Evolutionary conservation across 2,329 filamentous ascomycete species (phyloP), one percentile per base, ranked within the genome.

Genomic region (Trichoderma simmonsii): DNA sequence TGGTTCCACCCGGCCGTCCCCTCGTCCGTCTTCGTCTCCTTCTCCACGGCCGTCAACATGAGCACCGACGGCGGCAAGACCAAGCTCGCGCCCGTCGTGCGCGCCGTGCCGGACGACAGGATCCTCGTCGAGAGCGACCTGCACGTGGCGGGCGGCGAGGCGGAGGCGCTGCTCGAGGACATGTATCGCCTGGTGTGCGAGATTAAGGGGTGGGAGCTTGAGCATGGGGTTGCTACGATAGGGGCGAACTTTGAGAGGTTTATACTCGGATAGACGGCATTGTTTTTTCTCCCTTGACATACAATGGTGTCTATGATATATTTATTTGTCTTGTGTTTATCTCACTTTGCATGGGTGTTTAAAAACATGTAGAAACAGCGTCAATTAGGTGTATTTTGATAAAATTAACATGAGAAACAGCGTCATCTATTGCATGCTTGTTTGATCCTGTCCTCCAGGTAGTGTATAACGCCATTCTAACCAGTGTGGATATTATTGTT

Each of bases 121-220:
- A 84, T 99, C 14, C 85, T 99, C 24, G 86, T 97, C 3, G 96
- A 99, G 82, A 98, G 94, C 79, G 96, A 99, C 81, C 80, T 98
- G 72, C 93, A 98, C 80, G 88, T 84, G 24, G 96, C 95, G 0
- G 96, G 96, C 0, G 85, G 90, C 1, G 83, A 86, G 65, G 97
- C 98, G 93, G 96, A 98, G 78, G 81, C 83, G 3, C 83, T 89
- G 72, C 82, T 99, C 14, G 92, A 95, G 78, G 87, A 92, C 60
- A 91, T 95, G 73, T 89, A 92, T 70, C 85, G 91, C n/a, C 89
- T 87, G 73, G 88, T 98, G 6, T 98, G 95, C 78, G 81, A 87
- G 63, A 85, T 94, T 60, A 96, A 94, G 75, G 90, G 88, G 1
- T 98, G 96, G 95, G 79, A 81, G 0, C 80, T 97, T 71, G 86